A percentile compares a stretch with the other conserved stretches of the same genome.
phyloP scores from a whole-genome alignment of 1,139 yeast genomes.

The Sugiyamaella japonica region DNA sequence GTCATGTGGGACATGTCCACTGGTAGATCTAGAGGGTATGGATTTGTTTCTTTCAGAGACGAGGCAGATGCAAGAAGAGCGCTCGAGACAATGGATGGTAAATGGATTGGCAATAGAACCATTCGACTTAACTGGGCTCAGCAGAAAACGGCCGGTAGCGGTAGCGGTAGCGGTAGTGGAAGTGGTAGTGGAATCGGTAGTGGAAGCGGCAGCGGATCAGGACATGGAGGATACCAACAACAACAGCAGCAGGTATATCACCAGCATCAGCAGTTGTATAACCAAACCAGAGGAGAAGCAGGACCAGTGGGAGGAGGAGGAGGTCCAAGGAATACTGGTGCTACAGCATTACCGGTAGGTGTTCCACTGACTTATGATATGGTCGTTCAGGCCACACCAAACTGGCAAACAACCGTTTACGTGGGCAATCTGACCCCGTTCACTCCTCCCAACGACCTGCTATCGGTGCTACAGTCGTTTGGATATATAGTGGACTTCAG shows the following conservation, averaged over 20 bases:
- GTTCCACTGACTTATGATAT: conserved; percentile 54
- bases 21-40: conserved; percentile 87
- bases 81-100: conserved; percentile 72
- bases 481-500: conserved; percentile 82
- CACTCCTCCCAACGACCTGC: conserved; percentile 69
- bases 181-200: conserved; percentile 38
- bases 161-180: conserved; percentile 33
- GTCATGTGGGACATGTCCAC: conserved; percentile 99
- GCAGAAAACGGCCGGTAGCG: conserved; percentile 49
- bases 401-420: conserved; percentile 87
- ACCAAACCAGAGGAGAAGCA: conserved; percentile 27
- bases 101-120: conserved; percentile 67
- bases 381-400: conserved; percentile 73
- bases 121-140: conserved; percentile 90
- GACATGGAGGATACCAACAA: conserved; percentile 90
- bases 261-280: conserved; percentile 71
- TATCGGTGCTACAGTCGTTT: conserved; percentile 75
- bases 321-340: conserved; percentile 34
- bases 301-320: conserved; percentile 48
- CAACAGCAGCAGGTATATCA: conserved; percentile 86
- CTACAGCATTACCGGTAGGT: neutral
- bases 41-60: conserved; percentile 77
- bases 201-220: conserved; percentile 52
- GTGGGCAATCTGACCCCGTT: conserved; percentile 81
- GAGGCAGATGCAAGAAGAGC: conserved; percentile 75